These are phyloP conservation scores for Fraxinus greggii DNA, from an alignment of 305 asterid species.

Conservation along the genomic window DNA sequence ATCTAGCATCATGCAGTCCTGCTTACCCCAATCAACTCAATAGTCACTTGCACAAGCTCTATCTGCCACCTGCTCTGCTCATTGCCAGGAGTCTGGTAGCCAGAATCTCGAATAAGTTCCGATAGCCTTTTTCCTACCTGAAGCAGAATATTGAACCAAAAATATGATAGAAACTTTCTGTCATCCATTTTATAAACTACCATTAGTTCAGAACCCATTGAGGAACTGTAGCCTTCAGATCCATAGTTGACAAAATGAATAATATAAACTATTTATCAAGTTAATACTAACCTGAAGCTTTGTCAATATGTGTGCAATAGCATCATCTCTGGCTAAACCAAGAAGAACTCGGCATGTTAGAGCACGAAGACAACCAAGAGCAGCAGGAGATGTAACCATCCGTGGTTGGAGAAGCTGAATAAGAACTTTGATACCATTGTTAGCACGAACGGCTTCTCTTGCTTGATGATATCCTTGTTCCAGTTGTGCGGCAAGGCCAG, in stretches of 20 bases:
- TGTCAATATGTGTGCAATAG: constrained; percentile 91
- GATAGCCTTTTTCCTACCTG: constrained; percentile 95
- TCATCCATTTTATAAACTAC: not conserved
- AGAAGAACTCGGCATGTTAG: constrained; percentile 98
- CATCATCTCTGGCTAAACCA: constrained; percentile 97
- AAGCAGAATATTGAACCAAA: constrained; percentile 25
- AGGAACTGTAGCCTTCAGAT: constrained; percentile 1
- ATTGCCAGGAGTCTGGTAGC: constrained; percentile 73
- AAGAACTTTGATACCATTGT: constrained; percentile 94
- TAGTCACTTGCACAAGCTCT: constrained; percentile 88
- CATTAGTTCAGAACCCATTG: not conserved
- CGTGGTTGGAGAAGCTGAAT: constrained; percentile 97
- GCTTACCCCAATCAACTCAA: constrained; percentile 93
- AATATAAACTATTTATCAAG: not conserved
- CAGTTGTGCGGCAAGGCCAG: constrained; percentile 97
- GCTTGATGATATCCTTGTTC: constrained; percentile 96
- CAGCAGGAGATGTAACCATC: constrained; percentile 86
- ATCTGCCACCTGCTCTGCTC: constrained; percentile 95
- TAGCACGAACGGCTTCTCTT: constrained; percentile 95
- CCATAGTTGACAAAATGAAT: not conserved
- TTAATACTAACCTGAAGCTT: constrained; percentile 79
- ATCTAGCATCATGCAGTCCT: not conserved
- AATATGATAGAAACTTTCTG: not conserved
- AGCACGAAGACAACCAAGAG: constrained; percentile 97
- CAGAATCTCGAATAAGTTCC: constrained; percentile 96